Evolutionary conservation across 352 stramenopile species (phyloP).

Genomic region (Phytophthora crassamura): DNA sequence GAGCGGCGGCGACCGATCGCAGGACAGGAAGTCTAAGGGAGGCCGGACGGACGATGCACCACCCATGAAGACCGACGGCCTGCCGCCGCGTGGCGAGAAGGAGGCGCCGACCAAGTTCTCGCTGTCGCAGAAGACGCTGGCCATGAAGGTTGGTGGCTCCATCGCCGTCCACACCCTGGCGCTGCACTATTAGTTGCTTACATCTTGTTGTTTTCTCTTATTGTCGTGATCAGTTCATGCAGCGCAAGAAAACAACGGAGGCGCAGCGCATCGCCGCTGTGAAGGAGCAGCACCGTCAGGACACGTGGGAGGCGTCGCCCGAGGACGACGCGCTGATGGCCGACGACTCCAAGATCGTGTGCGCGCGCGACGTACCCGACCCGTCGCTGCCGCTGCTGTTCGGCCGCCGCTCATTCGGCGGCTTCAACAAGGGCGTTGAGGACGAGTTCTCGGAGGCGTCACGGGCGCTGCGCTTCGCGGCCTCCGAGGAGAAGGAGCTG

Average conservation of each 20-base stretch:
- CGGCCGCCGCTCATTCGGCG: slow-evolving; percentile 76
- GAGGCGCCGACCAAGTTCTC: slow-evolving; percentile 35
- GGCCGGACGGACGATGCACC: slow-evolving; percentile 16
- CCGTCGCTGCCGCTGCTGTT: slow-evolving; percentile 81
- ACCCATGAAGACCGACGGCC: slow-evolving; percentile 21
- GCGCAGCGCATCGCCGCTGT: slow-evolving; percentile 58
- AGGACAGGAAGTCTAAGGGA: slow-evolving; percentile 28
- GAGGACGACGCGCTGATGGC: slow-evolving; percentile 38
- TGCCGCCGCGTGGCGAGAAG: slow-evolving; percentile 26
- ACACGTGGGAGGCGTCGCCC: slow-evolving; percentile 56
- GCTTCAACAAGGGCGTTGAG: slow-evolving; percentile 86
- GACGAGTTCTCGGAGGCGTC: slow-evolving; percentile 77
- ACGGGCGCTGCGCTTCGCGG: slow-evolving; percentile 62
- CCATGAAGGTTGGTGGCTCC: slow-evolving; percentile 66
- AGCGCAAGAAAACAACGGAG: slow-evolving; percentile 78
- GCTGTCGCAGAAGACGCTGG: slow-evolving; percentile 85
- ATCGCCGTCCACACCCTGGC: background rate
- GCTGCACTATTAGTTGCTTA: too few species aligned
- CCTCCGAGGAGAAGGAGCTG: slow-evolving; percentile 73
- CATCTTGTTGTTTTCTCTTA: background rate
- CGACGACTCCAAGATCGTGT: slow-evolving; percentile 53
- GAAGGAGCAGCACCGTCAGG: slow-evolving; percentile 62
- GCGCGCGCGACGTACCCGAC: slow-evolving; percentile 66
- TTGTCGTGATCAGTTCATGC: slow-evolving; percentile 72
- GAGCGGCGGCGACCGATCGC: slow-evolving; percentile 23